Evolutionary conservation across 495 filamentous ascomycete species (phyloP), one percentile per base, ranked within the genome.

Genomic region (Acidomyces sp.): DNA sequence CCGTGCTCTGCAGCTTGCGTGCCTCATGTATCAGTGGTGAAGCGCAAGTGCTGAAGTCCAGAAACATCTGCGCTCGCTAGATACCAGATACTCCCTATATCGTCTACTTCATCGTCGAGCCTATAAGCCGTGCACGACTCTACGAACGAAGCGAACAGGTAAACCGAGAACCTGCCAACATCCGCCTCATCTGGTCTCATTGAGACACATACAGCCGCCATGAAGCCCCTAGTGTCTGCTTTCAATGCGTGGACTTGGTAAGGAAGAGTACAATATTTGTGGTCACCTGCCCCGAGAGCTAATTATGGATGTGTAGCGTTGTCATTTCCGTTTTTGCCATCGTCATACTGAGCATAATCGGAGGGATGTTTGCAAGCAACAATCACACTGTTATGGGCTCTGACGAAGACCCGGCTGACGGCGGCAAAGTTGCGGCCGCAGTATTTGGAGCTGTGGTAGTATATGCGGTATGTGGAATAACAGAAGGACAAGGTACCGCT

Each of bases 211-310:
- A 15, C 26, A 43, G 15, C 61, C 70, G 80, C 51, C 51, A 93
- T 93, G 84, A 93, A 93, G 77, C 86, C 86, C 39, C 65, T 94
- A 55, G 81, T 94, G 34, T 80, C 82, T 49, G 75, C 82, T 41
- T 66, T 90, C 68, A 86, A 92, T 66, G 86, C 86, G 57, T 94
- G 85, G 85, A 83, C 78, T 64, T 93, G 86, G 85, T 93, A 67
- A 43, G 59, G 31, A 34, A 7, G 6, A 27, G n/a, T 4, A 15
- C 4, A 6, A 7, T 10, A 39, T 35, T 6, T 37, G 6, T 7
- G 15, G 18, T 9, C 37, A 15, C 18, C 6, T 7, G 18, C 10
- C 20, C 27, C 4, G 12, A 4, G 6, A 27, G n/a, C 27, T 39
- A 22, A 26, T 41, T n/a, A 41, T n/a, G 31, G 9, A 18, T 7